Percentiles rank a stretch among this genome's conserved stretches.
These are phyloP conservation scores for Endotrypanum monterogeii DNA, from an alignment of 208 protist genomes.

Conservation along the genomic window DNA sequence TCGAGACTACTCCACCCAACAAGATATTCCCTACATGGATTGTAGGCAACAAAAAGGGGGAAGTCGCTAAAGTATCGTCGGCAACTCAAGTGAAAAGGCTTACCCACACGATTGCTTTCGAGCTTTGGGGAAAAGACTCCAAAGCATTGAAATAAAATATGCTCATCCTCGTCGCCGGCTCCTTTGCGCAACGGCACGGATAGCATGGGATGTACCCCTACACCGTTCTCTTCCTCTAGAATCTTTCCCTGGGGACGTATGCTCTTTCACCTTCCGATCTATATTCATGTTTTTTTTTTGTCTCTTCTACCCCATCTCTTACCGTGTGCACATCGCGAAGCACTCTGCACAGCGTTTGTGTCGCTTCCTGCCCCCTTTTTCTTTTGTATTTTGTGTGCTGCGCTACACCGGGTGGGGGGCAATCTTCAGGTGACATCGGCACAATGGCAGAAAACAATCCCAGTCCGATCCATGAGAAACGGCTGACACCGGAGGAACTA, in stretches of 20 bases:
- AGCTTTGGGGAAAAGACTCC: neutral
- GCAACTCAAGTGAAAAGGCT: too few species aligned
- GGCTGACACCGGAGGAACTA: constrained; percentile 55
- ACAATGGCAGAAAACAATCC: constrained; percentile 22
- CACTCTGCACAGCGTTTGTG: neutral
- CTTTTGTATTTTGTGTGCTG: neutral
- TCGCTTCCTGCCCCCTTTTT: neutral
- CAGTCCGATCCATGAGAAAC: constrained; percentile 15
- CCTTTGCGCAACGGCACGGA: too few species aligned
- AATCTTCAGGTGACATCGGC: neutral
- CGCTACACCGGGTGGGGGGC: neutral
- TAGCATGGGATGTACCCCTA: neutral
- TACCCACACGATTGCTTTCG: neutral
- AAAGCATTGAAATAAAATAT: neutral
- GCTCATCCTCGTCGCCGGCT: neutral
- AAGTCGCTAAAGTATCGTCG: too few species aligned
- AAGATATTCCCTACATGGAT: too few species aligned
- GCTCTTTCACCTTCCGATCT: too few species aligned
- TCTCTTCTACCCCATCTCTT: neutral
- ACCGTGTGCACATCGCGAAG: too few species aligned
- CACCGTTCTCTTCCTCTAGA: too few species aligned
- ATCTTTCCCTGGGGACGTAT: too few species aligned
- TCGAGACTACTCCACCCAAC: too few species aligned
- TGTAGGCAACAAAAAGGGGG: too few species aligned
- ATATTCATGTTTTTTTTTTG: too few species aligned